Evolutionary conservation across 352 stramenopile genomes (phyloP), one percentile per base, ranked within the genome.

Genomic region (Hyphochytrium catenoides): DNA sequence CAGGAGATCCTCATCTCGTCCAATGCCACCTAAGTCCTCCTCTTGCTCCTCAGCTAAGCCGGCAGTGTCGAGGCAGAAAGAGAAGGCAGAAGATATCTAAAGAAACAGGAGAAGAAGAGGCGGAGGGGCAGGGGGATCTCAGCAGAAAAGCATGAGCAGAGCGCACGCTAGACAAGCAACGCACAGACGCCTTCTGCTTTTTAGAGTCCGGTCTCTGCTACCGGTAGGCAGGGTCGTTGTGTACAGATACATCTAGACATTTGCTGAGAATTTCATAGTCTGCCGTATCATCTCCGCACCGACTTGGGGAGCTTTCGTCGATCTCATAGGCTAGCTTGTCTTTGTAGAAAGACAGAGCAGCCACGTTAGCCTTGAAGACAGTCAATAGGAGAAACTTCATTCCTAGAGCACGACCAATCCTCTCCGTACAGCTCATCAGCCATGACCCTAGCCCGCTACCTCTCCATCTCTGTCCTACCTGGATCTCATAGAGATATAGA

Each of bases 401-500:
- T 15, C 48, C 33, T 37, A 73, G 56, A 35, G 67, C 54, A 22
- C 58, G 48, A 19, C 62, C 75, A 22, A 93, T 62, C 8, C 78
- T 46, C 41, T 87, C 56, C 35, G 91, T 44, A 16, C 91, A 51
- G 31, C 66, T 62, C 75, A 93, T 92, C n/a, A 94, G 53, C 38
- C 72, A 68, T 51, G 77, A 79, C 30, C 83, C 83, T 0, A 95
- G 34, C 0, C 79, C 79, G 7, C 59, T 57, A n/a, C n/a, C n/a
- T n/a, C n/a, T n/a, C n/a, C n/a, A n/a, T 37, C 69, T 53, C 45
- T 75, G 79, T 7, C 55, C 50, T 35, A 94, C 55, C 55, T 95
- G 83, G 23, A 95, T 62, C 58, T 95, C 83, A 54, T 90, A 93
- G 4, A 95, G 49, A 55, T 94, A 95, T 21, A 91, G 48, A 16